phyloP scores from a whole-genome alignment of 306 rosid species.

The Pyrus betulifolia region DNA sequence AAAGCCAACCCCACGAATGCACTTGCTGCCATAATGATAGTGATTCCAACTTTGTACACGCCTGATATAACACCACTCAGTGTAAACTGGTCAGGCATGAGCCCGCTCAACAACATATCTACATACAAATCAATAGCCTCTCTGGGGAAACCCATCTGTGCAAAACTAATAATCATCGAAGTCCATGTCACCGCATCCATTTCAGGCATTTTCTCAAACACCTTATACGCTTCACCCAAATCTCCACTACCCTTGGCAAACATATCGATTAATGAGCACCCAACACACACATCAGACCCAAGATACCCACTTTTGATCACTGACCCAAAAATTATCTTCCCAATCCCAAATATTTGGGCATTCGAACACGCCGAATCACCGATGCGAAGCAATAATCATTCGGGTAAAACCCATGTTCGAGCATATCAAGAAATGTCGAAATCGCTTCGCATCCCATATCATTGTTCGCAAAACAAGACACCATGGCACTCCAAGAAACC shows the following conservation, averaged over 20 bases:
- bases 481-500: slow-evolving; percentile 16
- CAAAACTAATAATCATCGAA: slow-evolving; percentile 14
- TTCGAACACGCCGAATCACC: slow-evolving; percentile 10
- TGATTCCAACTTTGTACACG: slow-evolving; percentile 1
- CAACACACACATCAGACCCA: slow-evolving; percentile 11
- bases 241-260: slow-evolving; percentile 9
- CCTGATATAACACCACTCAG: slow-evolving; percentile 9
- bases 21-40: slow-evolving; percentile 8
- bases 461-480: slow-evolving; percentile 17
- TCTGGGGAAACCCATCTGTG: background rate
- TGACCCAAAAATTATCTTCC: slow-evolving; percentile 2
- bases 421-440: background rate
- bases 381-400: slow-evolving; percentile 16
- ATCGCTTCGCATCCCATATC: slow-evolving; percentile 2
- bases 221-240: slow-evolving; percentile 2
- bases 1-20: slow-evolving; percentile 13
- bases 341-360: background rate
- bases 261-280: slow-evolving; percentile 14
- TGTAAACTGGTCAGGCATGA: slow-evolving; percentile 10
- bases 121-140: slow-evolving; percentile 5
- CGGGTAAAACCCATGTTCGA: slow-evolving; percentile 1
- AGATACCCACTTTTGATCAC: slow-evolving; percentile 7
- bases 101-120: background rate
- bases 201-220: slow-evolving; percentile 16
- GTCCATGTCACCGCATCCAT: slow-evolving; percentile 7